Conservation (phyloP, 2,329 filamentous ascomycete species). For the Diplodia sapinea region DNA sequence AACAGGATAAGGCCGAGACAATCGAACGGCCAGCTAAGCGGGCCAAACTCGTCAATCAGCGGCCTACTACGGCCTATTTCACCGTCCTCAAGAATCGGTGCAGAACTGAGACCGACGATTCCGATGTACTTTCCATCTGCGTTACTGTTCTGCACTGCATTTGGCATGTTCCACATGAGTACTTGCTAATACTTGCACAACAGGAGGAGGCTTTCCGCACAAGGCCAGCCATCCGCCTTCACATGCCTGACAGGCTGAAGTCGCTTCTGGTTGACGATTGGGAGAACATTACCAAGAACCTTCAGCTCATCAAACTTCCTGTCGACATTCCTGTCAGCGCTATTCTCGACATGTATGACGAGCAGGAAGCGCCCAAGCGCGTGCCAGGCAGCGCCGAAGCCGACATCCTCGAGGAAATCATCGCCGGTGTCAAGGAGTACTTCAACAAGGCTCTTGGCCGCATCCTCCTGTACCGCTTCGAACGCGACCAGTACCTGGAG, state of each 20-base stretch:
- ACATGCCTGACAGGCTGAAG: slow-evolving; percentile 88
- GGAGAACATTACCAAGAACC: slow-evolving; percentile 97
- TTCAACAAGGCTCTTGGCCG: slow-evolving; percentile 90
- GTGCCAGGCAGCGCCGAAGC: slow-evolving; percentile 70
- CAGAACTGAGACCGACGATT: background rate
- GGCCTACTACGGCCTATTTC: background rate
- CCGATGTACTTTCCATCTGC: background rate
- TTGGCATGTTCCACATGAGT: background rate
- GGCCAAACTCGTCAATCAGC: background rate
- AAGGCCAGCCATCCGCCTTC: slow-evolving; percentile 83
- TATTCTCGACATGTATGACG: slow-evolving; percentile 82
- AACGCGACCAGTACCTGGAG: slow-evolving; percentile 85
- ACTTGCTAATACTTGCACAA: background rate
- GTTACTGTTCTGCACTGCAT: background rate
- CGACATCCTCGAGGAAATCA: slow-evolving; percentile 88
- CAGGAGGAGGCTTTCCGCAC: slow-evolving; percentile 88
- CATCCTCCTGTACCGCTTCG: slow-evolving; percentile 91
- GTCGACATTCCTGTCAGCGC: slow-evolving; percentile 74
- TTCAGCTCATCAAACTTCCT: slow-evolving; percentile 85
- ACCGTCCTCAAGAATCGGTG: slow-evolving; percentile 9
- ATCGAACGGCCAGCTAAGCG: slow-evolving; percentile 6
- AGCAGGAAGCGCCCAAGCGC: slow-evolving; percentile 71
- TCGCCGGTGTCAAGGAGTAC: slow-evolving; percentile 86
- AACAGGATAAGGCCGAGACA: slow-evolving; percentile 29
- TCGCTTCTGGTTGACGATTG: slow-evolving; percentile 95